Evolutionary conservation across 768 basidiomycete genomes (phyloP).

Genomic region (Suillus subalutaceus): DNA sequence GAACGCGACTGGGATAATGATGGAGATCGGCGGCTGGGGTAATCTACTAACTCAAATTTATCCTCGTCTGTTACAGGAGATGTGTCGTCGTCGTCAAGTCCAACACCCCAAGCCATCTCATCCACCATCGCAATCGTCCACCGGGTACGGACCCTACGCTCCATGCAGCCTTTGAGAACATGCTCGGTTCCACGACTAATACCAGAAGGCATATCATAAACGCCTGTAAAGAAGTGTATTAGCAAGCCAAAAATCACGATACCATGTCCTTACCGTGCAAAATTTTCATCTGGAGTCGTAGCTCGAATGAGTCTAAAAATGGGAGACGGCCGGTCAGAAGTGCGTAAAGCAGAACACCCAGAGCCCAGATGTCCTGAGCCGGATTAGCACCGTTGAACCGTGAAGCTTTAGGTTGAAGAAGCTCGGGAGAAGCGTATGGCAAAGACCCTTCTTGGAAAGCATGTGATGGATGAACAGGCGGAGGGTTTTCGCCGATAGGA

Average conservation of each 20-base stretch:
- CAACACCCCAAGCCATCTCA: conserved; percentile 79
- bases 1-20: conserved; percentile 29
- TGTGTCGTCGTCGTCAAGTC: conserved; percentile 43
- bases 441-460: conserved; percentile 80
- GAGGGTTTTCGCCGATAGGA: conserved; percentile 38
- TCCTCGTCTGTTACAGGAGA: conserved; percentile 29
- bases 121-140: conserved; percentile 87
- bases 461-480: conserved; percentile 35
- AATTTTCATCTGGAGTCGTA: conserved; percentile 90
- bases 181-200: conserved; percentile 65
- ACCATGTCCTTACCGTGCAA: conserved; percentile 63
- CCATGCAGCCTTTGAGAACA: conserved; percentile 81
- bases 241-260: conserved; percentile 10
- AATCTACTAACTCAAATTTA: conserved; percentile 32
- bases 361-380: conserved; percentile 94
- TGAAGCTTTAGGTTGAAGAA: conserved; percentile 63
- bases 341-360: conserved; percentile 88
- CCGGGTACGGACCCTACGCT: conserved; percentile 57
- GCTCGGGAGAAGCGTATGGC: conserved; percentile 89
- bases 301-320: conserved; percentile 89
- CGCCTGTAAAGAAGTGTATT: conserved; percentile 45
- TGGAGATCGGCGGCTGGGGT: conserved; percentile 15
- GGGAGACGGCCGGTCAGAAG: conserved; percentile 86
- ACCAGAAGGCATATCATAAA: conserved; percentile 56
- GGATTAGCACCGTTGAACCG: conserved; percentile 45